Evolutionary conservation across 2,329 filamentous ascomycete species (phyloP).

Genomic region (Hymenoscyphus fraxineus): DNA sequence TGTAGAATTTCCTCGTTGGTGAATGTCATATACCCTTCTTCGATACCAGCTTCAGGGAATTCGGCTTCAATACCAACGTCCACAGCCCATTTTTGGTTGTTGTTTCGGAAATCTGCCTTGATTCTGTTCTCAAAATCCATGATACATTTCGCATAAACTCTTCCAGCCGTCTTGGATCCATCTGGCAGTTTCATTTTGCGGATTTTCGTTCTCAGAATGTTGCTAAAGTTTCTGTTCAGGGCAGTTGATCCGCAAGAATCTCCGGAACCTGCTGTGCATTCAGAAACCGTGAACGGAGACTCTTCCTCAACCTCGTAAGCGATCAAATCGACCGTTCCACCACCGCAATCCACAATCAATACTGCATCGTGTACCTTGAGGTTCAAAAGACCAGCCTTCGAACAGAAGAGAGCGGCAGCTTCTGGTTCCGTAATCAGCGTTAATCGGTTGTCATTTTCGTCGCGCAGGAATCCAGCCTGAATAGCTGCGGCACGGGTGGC

Average conservation of each 20-base stretch:
- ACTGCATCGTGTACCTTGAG: slow-evolving; percentile 99
- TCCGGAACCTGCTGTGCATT: slow-evolving; percentile 94
- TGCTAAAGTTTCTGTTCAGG: slow-evolving; percentile 96
- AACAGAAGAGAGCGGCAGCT: slow-evolving; percentile 94
- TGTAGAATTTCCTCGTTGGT: slow-evolving; percentile 98
- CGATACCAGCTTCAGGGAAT: slow-evolving; percentile 94
- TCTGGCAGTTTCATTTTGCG: slow-evolving; percentile 98
- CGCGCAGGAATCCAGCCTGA: slow-evolving; percentile 91
- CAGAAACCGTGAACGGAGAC: slow-evolving; percentile 91
- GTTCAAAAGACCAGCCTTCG: slow-evolving; percentile 92
- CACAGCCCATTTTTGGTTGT: slow-evolving; percentile 98
- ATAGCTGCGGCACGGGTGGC: slow-evolving; percentile 94
- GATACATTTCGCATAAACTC: slow-evolving; percentile 98
- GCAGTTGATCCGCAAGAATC: slow-evolving; percentile 98
- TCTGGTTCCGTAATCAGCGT: slow-evolving; percentile 96
- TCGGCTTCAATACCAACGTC: slow-evolving; percentile 98
- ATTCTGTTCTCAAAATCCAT: slow-evolving; percentile 99
- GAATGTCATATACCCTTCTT: slow-evolving; percentile 99
- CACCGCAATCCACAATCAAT: slow-evolving; percentile 95
- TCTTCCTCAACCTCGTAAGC: slow-evolving; percentile 98
- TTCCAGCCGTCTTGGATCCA: slow-evolving; percentile 93
- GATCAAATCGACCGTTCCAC: slow-evolving; percentile 97
- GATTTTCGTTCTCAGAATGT: slow-evolving; percentile 95
- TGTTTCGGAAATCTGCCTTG: slow-evolving; percentile 99
- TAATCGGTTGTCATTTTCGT: slow-evolving; percentile 95